Evolutionary conservation across 1,139 yeast species (phyloP).

Genomic region (Scheffersomyces illinoinensis): DNA sequence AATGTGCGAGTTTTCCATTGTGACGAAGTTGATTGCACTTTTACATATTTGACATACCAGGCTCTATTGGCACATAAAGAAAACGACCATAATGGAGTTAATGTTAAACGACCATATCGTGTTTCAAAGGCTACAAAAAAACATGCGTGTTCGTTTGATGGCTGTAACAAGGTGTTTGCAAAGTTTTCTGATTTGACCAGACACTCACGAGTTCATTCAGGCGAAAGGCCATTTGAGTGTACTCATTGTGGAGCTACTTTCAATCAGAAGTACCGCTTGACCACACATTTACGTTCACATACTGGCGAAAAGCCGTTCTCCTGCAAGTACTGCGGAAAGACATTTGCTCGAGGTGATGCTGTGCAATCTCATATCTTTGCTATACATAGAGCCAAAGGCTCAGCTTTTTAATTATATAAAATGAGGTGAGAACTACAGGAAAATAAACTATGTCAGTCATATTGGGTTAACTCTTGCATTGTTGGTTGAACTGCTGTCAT

Average conservation of each 20-base stretch:
- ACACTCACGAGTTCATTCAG: conserved; percentile 26
- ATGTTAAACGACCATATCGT: conserved; percentile 13
- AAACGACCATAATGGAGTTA: conserved; percentile 6
- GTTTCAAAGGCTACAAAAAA: conserved; percentile 13
- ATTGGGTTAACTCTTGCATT: neutral
- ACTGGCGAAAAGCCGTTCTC: conserved; percentile 29
- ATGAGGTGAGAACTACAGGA: neutral
- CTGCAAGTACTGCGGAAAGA: conserved; percentile 24
- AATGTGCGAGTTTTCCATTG: conserved; percentile 16
- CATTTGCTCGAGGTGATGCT: conserved; percentile 30
- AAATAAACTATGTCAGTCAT: neutral
- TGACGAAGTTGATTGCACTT: conserved; percentile 10
- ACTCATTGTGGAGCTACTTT: conserved; percentile 22
- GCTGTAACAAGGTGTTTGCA: conserved; percentile 20
- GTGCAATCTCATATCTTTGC: conserved; percentile 25
- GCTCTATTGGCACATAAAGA: conserved; percentile 9
- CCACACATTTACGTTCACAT: conserved; percentile 27
- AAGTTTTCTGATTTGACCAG: conserved; percentile 25
- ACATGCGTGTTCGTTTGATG: conserved; percentile 17
- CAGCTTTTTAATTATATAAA: neutral
- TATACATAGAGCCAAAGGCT: conserved; percentile 10
- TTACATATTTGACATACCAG: conserved; percentile 12
- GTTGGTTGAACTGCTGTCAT: neutral
- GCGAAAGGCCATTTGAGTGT: conserved; percentile 27
- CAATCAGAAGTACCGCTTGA: conserved; percentile 26